Percentiles rank a stretch among this genome's conserved stretches.
Conservation (phyloP, 257 asterid species). For the Solanum habrochaites region DNA sequence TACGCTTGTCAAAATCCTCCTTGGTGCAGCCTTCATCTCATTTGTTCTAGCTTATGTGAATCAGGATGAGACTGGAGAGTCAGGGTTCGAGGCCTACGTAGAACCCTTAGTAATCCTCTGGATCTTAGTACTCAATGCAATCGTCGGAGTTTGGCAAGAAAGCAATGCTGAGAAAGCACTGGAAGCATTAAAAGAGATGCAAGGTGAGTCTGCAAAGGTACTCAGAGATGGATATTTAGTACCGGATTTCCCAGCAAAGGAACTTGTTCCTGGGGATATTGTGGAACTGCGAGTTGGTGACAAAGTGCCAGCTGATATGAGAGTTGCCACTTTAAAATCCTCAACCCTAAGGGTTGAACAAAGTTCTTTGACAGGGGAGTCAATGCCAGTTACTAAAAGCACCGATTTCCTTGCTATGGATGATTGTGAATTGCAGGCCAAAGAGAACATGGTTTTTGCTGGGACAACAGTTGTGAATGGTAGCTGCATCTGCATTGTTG, state of each 20-base stretch:
- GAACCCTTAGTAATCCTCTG: constrained; percentile 57
- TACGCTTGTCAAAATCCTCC: constrained; percentile 58
- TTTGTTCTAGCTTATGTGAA: constrained; percentile 56
- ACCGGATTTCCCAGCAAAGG: constrained; percentile 48
- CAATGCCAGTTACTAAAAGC: constrained; percentile 49
- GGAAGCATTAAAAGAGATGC: constrained; percentile 64
- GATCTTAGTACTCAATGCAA: constrained; percentile 48
- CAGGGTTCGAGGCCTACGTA: constrained; percentile 46
- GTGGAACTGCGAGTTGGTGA: constrained; percentile 67
- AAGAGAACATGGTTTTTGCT: constrained; percentile 65
- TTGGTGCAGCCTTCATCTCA: constrained; percentile 64
- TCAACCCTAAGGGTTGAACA: constrained; percentile 58
- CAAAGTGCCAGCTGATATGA: constrained; percentile 65
- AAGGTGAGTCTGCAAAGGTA: constrained; percentile 42
- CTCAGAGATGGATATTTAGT: constrained; percentile 44
- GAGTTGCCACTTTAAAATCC: constrained; percentile 37
- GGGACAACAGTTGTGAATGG: constrained; percentile 66
- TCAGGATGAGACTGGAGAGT: constrained; percentile 26
- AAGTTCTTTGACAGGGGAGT: constrained; percentile 59
- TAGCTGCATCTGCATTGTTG: constrained; percentile 42
- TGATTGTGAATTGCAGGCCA: constrained; percentile 56
- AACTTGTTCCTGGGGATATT: constrained; percentile 70
- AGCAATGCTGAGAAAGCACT: constrained; percentile 63
- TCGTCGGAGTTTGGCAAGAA: constrained; percentile 75
- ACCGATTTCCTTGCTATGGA: constrained; percentile 18